phyloP scores from a whole-genome alignment of 2,329 filamentous ascomycete species.

The Lachnellula arida region DNA sequence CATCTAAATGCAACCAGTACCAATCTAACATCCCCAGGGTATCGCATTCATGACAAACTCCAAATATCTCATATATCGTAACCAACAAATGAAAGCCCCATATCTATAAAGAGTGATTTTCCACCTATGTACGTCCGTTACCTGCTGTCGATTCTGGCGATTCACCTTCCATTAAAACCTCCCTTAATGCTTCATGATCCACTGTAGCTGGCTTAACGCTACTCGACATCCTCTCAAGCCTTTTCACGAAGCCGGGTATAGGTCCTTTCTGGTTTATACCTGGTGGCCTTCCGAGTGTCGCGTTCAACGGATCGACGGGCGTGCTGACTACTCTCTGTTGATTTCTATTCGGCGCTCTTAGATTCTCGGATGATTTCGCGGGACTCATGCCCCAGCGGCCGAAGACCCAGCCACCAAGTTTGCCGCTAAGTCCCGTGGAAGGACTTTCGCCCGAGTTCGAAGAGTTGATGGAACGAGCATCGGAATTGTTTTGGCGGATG shows the following conservation, averaged over 20 bases:
- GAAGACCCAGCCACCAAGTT: constrained; percentile 61
- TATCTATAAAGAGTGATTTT: background rate
- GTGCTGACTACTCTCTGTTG: constrained; percentile 28
- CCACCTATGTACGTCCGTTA: background rate
- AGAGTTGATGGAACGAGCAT: constrained; percentile 31
- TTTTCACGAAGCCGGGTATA: constrained; percentile 62
- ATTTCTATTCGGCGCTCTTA: constrained; percentile 1
- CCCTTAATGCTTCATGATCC: constrained; percentile 29
- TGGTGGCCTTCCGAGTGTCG: constrained; percentile 47
- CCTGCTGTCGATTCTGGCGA: background rate
- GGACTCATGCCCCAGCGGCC: constrained; percentile 58
- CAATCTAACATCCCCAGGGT: background rate
- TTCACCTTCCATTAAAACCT: constrained; percentile 23
- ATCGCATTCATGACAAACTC: background rate
- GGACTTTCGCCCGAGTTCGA: constrained; percentile 19
- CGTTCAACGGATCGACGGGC: constrained; percentile 33
- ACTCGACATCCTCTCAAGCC: constrained; percentile 32
- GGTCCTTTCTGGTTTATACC: constrained; percentile 77
- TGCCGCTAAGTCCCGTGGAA: constrained; percentile 40
- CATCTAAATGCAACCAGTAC: background rate
- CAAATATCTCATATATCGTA: background rate
- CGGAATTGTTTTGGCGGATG: constrained; percentile 33
- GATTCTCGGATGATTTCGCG: constrained; percentile 29
- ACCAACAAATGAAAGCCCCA: background rate
- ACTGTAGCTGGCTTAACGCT: constrained; percentile 25